Percentiles rank a stretch among this genome's conserved stretches.
Conservation (phyloP, 257 asterid species). For the Solanum microdontum region DNA sequence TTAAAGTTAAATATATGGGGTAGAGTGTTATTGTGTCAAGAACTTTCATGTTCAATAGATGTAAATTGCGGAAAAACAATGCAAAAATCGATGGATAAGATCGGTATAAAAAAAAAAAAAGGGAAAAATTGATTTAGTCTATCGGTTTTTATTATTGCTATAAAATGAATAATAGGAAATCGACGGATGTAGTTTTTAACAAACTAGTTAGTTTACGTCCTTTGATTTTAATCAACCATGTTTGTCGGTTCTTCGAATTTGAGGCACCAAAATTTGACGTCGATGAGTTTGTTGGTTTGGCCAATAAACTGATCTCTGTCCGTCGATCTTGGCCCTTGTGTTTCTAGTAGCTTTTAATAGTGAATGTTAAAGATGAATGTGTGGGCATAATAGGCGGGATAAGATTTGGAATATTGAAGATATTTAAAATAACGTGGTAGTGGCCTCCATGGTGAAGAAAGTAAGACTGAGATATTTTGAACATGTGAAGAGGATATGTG, state of each 20-base stretch:
- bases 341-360: not conserved
- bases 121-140: no score
- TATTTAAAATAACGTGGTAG: not conserved
- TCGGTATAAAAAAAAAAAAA: no score
- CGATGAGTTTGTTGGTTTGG: not conserved
- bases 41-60: not conserved
- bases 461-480: not conserved
- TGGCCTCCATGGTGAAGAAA: not conserved
- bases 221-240: not conserved
- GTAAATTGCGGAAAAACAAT: no score
- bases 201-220: not conserved
- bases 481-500: not conserved
- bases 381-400: not conserved
- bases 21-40: not conserved
- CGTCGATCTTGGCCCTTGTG: not conserved
- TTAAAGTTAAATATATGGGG: not conserved
- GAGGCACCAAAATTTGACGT: not conserved
- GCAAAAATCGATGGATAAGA: not conserved
- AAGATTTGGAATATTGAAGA: not conserved
- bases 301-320: no score
- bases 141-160: no score
- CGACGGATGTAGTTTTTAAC: no score
- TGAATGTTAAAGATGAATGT: not conserved
- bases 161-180: no score
- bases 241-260: not conserved